Percentiles rank a stretch among this genome's conserved stretches.
Evolutionary conservation across 1,284 basidiomycete species (phyloP).

Genomic region (Wolfiporia cocos): DNA sequence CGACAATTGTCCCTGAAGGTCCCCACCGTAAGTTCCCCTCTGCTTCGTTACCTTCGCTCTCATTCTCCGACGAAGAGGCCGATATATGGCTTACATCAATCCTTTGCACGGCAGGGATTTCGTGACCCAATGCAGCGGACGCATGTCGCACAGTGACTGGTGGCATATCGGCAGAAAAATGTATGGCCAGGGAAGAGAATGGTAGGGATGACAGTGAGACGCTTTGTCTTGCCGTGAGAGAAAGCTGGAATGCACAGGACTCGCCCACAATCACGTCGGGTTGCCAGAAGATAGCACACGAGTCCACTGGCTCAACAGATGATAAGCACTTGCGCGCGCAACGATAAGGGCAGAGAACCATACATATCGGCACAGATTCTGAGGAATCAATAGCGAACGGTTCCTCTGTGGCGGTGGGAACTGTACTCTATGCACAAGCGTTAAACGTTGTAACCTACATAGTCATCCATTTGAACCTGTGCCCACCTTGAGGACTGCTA

Average conservation of each 20-base stretch:
- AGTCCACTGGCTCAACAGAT: slow-evolving; percentile 43
- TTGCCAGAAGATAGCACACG: slow-evolving; percentile 65
- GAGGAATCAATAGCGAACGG: slow-evolving; percentile 56
- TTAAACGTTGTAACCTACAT: not conserved
- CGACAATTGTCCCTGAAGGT: slow-evolving; percentile 42
- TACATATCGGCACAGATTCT: slow-evolving; percentile 61
- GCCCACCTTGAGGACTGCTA: slow-evolving; percentile 63
- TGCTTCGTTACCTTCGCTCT: slow-evolving; percentile 18
- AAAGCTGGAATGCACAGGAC: slow-evolving; percentile 66
- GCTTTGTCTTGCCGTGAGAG: slow-evolving; percentile 41
- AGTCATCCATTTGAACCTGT: no score
- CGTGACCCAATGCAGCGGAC: slow-evolving; percentile 6
- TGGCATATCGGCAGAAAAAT: slow-evolving; percentile 40
- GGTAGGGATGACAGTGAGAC: slow-evolving; percentile 47
- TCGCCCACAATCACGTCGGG: slow-evolving; percentile 55
- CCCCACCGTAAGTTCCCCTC: slow-evolving; percentile 50
- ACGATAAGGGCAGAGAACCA: slow-evolving; percentile 19
- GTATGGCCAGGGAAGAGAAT: slow-evolving; percentile 50
- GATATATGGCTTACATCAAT: slow-evolving; percentile 39
- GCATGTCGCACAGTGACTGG: slow-evolving; percentile 46
- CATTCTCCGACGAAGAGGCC: slow-evolving; percentile 13
- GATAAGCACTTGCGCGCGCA: not conserved
- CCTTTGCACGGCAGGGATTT: slow-evolving; percentile 23
- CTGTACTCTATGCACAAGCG: slow-evolving; percentile 47
- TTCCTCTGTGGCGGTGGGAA: slow-evolving; percentile 49